phyloP scores from a whole-genome alignment of 345 rosid species.

The Raphanus raphanistrum region DNA sequence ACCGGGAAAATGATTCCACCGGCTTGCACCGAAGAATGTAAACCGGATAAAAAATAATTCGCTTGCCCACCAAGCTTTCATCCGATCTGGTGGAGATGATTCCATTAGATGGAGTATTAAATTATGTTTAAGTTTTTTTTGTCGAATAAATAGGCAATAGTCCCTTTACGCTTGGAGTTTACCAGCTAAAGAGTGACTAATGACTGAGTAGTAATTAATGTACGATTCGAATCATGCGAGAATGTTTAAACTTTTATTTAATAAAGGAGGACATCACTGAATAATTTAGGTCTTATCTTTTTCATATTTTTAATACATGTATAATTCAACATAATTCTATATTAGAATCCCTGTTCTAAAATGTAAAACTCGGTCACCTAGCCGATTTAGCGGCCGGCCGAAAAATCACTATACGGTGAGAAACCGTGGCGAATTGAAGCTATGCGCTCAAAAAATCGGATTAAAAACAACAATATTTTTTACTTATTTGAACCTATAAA shows the following conservation, averaged over 20 bases:
- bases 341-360: no score
- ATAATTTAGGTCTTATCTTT: not conserved
- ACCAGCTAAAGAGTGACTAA: conserved; percentile 6
- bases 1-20: conserved; percentile 15
- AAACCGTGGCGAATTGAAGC: no score
- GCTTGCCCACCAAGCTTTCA: not conserved
- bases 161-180: conserved; percentile 14
- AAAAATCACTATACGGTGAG: no score
- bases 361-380: no score
- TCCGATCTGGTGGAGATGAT: not conserved
- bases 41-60: not conserved
- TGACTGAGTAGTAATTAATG: not conserved
- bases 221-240: not conserved
- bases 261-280: not conserved
- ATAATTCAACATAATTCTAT: no score
- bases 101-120: conserved; percentile 3
- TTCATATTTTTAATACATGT: no score
- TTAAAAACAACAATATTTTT: no score
- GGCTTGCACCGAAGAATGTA: conserved; percentile 29
- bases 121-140: not conserved
- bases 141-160: not conserved
- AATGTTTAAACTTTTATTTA: not conserved
- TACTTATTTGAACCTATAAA: no score
- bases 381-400: no score
- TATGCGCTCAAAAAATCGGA: no score